phyloP scores from a whole-genome alignment of 331 rosid species.

The Ulmus americana region DNA sequence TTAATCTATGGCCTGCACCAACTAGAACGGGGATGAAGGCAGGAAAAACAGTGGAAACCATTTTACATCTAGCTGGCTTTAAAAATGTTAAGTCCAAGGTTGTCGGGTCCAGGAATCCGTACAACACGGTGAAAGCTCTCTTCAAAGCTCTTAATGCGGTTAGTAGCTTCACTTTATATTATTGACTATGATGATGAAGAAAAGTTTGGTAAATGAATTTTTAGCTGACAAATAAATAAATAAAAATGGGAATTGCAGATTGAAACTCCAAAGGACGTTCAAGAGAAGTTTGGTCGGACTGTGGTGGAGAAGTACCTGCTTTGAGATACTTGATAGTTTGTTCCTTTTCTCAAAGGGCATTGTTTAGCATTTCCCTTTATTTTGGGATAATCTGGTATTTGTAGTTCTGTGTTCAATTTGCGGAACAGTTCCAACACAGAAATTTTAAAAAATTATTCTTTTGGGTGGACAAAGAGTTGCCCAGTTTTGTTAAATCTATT shows the following conservation, averaged over 20 bases:
- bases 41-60: constrained; percentile 73
- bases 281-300: constrained; percentile 86
- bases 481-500: no score
- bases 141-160: constrained; percentile 88
- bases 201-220: neutral
- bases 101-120: constrained; percentile 81
- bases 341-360: no score
- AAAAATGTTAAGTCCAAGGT: constrained; percentile 94
- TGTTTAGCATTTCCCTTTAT: no score
- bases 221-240: no score
- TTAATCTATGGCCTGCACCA: constrained; percentile 95
- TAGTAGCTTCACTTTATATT: constrained; percentile 21
- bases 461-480: no score
- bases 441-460: no score
- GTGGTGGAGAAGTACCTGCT: constrained; percentile 83
- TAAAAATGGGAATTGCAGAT: constrained; percentile 39
- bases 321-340: constrained; percentile 23
- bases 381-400: no score
- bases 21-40: constrained; percentile 82
- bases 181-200: neutral
- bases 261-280: constrained; percentile 84
- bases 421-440: no score
- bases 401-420: no score
- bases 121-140: constrained; percentile 80
- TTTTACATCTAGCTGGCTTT: constrained; percentile 76